These are phyloP conservation scores for Moricandia arvensis DNA, from an alignment of 345 rosid species.

Conservation along the genomic window DNA sequence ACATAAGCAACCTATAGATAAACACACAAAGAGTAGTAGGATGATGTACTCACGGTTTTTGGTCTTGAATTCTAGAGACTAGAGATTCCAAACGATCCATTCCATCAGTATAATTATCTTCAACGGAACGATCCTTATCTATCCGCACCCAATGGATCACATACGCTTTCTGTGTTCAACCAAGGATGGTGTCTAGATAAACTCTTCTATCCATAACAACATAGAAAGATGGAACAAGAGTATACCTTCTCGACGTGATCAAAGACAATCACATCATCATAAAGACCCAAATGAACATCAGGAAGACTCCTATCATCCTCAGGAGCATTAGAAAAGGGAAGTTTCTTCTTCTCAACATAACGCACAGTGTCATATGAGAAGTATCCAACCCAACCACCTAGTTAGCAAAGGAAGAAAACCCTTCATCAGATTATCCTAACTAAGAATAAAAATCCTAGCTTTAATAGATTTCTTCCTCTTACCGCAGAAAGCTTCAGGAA, in stretches of 20 bases:
- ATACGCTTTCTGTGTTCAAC: slow-evolving; percentile 69
- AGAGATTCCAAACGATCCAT: slow-evolving; percentile 66
- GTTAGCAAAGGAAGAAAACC: too few relatives aligned
- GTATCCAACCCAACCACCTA: too few relatives aligned
- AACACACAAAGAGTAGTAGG: slow-evolving; percentile 16
- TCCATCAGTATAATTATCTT: slow-evolving; percentile 78
- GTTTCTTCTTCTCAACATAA: too few relatives aligned
- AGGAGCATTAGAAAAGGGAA: too few relatives aligned
- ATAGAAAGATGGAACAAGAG: background rate
- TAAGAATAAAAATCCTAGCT: background rate
- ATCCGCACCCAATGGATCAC: slow-evolving; percentile 91
- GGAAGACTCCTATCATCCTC: too few relatives aligned
- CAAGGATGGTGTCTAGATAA: slow-evolving; percentile 8
- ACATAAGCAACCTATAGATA: background rate
- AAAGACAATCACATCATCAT: too few relatives aligned
- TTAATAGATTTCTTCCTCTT: slow-evolving; percentile 13
- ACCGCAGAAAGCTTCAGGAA: slow-evolving; percentile 91
- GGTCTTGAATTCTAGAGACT: slow-evolving; percentile 68
- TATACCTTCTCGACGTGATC: too few relatives aligned
- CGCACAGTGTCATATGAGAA: too few relatives aligned
- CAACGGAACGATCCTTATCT: slow-evolving; percentile 66
- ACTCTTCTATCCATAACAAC: background rate
- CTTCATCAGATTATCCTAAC: background rate
- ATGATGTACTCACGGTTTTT: slow-evolving; percentile 57
- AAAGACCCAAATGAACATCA: too few relatives aligned